Conservation (phyloP, 1,139 yeast genomes). For the Pichia sp. region DNA sequence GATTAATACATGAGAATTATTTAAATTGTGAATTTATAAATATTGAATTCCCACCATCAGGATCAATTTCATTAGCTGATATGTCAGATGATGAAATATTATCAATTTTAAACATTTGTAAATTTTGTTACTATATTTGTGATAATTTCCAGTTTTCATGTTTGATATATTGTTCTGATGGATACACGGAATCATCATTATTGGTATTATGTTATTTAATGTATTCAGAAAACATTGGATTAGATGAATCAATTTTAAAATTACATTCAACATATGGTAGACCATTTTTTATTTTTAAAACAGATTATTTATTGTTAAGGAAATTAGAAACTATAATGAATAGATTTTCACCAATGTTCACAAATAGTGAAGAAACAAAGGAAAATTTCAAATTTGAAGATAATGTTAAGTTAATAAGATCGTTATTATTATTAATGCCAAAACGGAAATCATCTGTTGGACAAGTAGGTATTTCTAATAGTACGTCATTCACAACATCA, state of each 20-base stretch:
- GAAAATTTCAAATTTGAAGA: conserved; percentile 17
- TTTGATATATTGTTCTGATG: conserved; percentile 77
- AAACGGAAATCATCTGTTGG: conserved; percentile 11
- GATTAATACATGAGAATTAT: conserved; percentile 31
- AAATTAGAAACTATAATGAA: conserved; percentile 58
- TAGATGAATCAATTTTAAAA: conserved; percentile 49
- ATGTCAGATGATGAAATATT: conserved; percentile 49
- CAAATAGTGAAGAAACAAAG: conserved; percentile 4
- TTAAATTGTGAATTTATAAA: conserved; percentile 32
- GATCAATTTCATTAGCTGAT: conserved; percentile 70
- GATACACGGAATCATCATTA: conserved; percentile 85
- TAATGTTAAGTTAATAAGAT: conserved; percentile 17
- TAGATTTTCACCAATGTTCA: conserved; percentile 45
- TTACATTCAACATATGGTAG: conserved; percentile 61
- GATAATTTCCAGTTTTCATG: conserved; percentile 26
- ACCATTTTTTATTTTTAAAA: conserved; percentile 76
- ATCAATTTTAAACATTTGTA: conserved; percentile 58
- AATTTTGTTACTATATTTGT: conserved; percentile 43
- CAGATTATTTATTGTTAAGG: conserved; percentile 61
- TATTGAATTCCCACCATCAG: conserved; percentile 77
- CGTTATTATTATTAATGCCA: conserved; percentile 20
- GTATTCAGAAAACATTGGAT: conserved; percentile 46
- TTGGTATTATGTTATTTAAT: conserved; percentile 65
- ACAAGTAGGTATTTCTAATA: not conserved
- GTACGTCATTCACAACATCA: conserved; percentile 17